Evolutionary conservation across 2,329 filamentous ascomycete species (phyloP).

Genomic region (Alternaria rosae): DNA sequence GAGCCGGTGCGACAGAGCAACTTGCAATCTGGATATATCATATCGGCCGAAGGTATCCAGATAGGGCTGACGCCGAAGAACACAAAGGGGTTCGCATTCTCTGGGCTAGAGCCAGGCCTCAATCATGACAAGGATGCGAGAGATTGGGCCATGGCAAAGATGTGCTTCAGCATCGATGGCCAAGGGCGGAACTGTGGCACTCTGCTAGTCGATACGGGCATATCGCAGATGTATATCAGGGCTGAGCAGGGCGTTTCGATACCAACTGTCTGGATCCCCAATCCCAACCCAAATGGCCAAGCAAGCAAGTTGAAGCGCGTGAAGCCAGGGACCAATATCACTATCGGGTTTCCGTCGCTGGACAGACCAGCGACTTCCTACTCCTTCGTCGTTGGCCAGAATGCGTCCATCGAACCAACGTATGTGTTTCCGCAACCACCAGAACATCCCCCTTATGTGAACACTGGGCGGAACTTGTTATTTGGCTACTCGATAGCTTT

Average conservation of each 20-base stretch:
- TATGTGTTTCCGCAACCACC: conserved; percentile 38
- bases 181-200: conserved; percentile 30
- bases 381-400: conserved; percentile 37
- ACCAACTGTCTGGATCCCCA: conserved; percentile 39
- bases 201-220: conserved; percentile 44
- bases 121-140: conserved; percentile 37
- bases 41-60: conserved; percentile 40
- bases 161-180: conserved; percentile 41
- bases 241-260: conserved; percentile 35
- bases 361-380: conserved; percentile 28
- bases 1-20: conserved; percentile 4
- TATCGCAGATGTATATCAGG: conserved; percentile 47
- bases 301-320: conserved; percentile 40
- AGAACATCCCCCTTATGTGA: conserved; percentile 37
- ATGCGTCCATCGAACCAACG: conserved; percentile 33
- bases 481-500: conserved; percentile 45
- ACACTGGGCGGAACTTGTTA: conserved; percentile 46
- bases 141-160: conserved; percentile 46
- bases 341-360: conserved; percentile 33
- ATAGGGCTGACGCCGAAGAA: conserved; percentile 39
- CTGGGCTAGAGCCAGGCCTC: conserved; percentile 34
- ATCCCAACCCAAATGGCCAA: conserved; percentile 39
- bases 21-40: conserved; percentile 37
- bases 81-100: conserved; percentile 31
- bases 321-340: conserved; percentile 38